Evolutionary conservation across 148 eudicot species (phyloP).

Genomic region (Bassia scoparia): DNA sequence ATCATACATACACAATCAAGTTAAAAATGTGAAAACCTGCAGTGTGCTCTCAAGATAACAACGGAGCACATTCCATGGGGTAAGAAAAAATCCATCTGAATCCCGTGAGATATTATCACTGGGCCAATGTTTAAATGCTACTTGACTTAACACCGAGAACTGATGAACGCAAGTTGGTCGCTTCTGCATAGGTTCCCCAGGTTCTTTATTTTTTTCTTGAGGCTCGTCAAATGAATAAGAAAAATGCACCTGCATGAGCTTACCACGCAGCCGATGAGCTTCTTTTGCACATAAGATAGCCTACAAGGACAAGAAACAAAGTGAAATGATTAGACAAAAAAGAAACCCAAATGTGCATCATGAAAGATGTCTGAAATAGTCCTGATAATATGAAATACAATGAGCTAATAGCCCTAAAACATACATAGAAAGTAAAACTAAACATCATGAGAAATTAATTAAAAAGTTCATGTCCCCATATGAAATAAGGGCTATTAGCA

Average conservation of each 20-base stretch:
- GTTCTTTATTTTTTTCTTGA: constrained; percentile 35
- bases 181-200: constrained; percentile 39
- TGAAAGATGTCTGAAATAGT: not conserved
- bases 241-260: constrained; percentile 66
- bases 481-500: not conserved
- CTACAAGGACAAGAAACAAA: constrained; percentile 29
- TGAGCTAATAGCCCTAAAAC: not conserved
- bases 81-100: constrained; percentile 50
- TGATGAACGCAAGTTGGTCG: constrained; percentile 35
- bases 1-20: constrained; percentile 11
- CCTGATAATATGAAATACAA: not conserved
- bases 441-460: not conserved
- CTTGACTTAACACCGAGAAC: constrained; percentile 39
- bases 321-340: not conserved
- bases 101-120: constrained; percentile 19
- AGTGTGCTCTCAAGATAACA: constrained; percentile 91
- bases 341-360: not conserved
- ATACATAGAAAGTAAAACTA: not conserved
- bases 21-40: constrained; percentile 51
- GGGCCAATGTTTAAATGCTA: constrained; percentile 48
- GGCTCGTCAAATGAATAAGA: constrained; percentile 42
- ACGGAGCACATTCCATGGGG: constrained; percentile 89
- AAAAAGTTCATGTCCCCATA: not conserved
- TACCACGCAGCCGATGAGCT: constrained; percentile 62
- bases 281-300: constrained; percentile 83